Percentiles rank a stretch among this genome's conserved stretches.
Conservation (phyloP, 768 basidiomycete genomes). For the Collybia sordida region DNA sequence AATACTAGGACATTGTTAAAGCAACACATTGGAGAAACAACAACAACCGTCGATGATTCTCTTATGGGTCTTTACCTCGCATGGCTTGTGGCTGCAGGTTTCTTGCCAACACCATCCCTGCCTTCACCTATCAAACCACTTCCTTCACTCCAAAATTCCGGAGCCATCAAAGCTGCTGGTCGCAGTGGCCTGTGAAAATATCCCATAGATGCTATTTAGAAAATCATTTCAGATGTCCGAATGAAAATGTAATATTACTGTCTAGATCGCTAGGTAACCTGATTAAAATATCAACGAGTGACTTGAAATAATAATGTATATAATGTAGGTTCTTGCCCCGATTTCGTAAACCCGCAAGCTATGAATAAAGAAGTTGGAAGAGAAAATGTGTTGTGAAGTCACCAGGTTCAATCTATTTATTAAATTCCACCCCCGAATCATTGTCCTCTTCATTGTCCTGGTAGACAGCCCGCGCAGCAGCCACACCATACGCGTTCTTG, state of each 20-base stretch:
- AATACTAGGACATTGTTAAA: conserved; percentile 72
- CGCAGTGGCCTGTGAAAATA: conserved; percentile 52
- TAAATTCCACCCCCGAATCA: conserved; percentile 65
- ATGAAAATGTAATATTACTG: conserved; percentile 9
- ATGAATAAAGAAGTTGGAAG: too few relatives aligned
- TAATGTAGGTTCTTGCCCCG: too few relatives aligned
- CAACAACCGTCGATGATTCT: conserved; percentile 67
- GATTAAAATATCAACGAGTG: too few relatives aligned
- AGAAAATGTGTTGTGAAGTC: too few relatives aligned
- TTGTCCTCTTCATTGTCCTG: conserved; percentile 37
- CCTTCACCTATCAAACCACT: conserved; percentile 39
- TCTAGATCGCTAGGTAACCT: background rate
- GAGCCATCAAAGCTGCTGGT: conserved; percentile 62
- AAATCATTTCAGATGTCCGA: background rate
- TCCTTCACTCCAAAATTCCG: conserved; percentile 42
- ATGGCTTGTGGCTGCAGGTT: conserved; percentile 87
- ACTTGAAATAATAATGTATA: too few relatives aligned
- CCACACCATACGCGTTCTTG: conserved; percentile 71
- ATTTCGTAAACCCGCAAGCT: too few relatives aligned
- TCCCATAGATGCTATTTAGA: background rate
- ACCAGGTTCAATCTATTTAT: conserved; percentile 15
- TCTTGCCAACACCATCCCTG: conserved; percentile 61
- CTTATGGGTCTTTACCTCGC: conserved; percentile 88
- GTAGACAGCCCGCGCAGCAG: conserved; percentile 54
- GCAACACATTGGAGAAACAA: conserved; percentile 34